Evolutionary conservation across 805 yeast genomes (phyloP).

Genomic region (Pichia deserticola): DNA sequence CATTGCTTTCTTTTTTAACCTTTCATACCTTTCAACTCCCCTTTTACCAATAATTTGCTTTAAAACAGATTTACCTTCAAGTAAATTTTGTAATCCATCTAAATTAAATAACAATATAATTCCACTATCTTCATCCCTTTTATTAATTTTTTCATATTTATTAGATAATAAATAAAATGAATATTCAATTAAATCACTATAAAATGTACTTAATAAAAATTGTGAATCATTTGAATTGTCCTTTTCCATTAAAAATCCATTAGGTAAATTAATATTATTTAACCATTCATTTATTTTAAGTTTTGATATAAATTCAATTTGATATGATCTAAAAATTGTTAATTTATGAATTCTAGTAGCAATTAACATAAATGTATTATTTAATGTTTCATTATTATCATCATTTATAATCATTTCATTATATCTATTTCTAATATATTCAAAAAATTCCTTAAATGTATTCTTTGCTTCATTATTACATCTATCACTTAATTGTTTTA

Average conservation of each 20-base stretch:
- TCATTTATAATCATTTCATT: constrained; percentile 48
- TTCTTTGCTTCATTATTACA: constrained; percentile 2
- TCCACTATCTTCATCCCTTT: constrained; percentile 51
- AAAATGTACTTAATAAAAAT: constrained; percentile 54
- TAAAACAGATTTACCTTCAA: constrained; percentile 43
- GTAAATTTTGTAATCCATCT: constrained; percentile 65
- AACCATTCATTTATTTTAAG: constrained; percentile 69
- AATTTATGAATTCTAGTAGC: constrained; percentile 61
- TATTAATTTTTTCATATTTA: constrained; percentile 34
- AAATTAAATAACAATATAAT: constrained; percentile 63
- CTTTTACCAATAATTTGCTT: constrained; percentile 45
- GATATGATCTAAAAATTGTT: constrained; percentile 52
- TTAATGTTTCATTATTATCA: constrained; percentile 31
- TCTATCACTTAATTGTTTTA: constrained; percentile 4
- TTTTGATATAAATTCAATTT: constrained; percentile 39
- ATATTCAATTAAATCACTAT: constrained; percentile 74
- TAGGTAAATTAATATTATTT: constrained; percentile 45
- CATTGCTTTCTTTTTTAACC: constrained; percentile 64
- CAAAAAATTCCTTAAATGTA: constrained; percentile 47
- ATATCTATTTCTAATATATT: constrained; percentile 43
- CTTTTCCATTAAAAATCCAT: constrained; percentile 41
- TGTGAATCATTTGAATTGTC: constrained; percentile 36
- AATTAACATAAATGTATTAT: constrained; percentile 47
- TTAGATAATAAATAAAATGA: constrained; percentile 59
- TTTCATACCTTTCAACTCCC: constrained; percentile 58